Conservation (phyloP, 176 grass and related monocot species). For the Musa acuminata region DNA sequence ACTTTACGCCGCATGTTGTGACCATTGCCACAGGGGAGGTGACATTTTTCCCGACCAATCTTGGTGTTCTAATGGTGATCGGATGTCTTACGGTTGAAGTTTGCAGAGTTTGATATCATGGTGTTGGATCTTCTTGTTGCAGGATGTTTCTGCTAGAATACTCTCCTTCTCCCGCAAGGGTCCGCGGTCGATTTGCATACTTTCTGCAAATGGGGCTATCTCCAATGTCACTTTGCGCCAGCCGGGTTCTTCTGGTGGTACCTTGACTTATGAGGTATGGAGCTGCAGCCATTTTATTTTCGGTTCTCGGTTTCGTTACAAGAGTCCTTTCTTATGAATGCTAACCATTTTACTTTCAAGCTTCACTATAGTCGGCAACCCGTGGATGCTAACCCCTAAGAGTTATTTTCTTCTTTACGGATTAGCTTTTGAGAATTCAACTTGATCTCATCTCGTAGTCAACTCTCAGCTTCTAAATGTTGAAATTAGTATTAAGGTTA, state of each 20-base stretch:
- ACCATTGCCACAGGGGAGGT: conserved; percentile 76
- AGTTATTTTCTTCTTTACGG: too few relatives aligned
- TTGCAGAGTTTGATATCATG: neutral
- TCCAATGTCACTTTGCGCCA: conserved; percentile 60
- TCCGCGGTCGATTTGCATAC: conserved; percentile 70
- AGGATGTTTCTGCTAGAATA: conserved; percentile 79
- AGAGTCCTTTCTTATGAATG: neutral
- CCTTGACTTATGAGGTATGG: conserved; percentile 72
- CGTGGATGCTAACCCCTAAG: too few relatives aligned
- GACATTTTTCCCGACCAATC: conserved; percentile 1
- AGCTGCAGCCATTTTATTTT: neutral
- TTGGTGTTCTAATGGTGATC: neutral
- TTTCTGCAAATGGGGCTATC: conserved; percentile 70
- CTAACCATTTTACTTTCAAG: too few relatives aligned
- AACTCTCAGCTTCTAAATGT: too few relatives aligned
- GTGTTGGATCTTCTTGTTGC: neutral
- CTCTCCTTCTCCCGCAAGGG: conserved; percentile 92
- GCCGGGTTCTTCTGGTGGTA: conserved; percentile 52
- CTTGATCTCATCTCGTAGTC: too few relatives aligned
- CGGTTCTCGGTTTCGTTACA: neutral
- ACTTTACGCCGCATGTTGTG: conserved; percentile 89
- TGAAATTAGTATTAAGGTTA: too few relatives aligned
- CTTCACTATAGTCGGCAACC: too few relatives aligned
- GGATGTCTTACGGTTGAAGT: neutral
- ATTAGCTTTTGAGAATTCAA: too few relatives aligned